A percentile compares a stretch with the other conserved stretches of the same genome.
phyloP scores from a whole-genome alignment of 2,329 filamentous ascomycete genomes.

The Aspergillus japonicus region DNA sequence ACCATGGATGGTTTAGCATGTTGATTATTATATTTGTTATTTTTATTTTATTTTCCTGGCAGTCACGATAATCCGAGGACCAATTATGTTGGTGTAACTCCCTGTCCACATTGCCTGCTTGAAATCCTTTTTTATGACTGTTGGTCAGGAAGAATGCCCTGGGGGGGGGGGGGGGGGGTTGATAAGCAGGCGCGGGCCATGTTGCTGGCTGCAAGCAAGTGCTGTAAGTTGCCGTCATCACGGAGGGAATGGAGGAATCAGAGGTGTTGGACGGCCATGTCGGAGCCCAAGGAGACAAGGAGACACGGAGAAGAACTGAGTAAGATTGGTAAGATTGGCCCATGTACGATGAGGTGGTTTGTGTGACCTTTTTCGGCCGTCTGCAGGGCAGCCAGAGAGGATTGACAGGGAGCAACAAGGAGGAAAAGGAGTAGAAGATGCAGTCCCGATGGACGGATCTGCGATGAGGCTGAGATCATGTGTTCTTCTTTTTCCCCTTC shows the following conservation, averaged over 20 bases:
- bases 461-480: conserved; percentile 28
- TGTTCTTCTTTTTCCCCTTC: conserved; percentile 9
- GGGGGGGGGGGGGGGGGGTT: no score
- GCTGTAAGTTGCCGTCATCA: conserved; percentile 3
- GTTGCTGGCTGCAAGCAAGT: neutral
- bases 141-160: neutral
- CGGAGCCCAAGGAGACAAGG: neutral
- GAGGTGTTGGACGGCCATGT: neutral
- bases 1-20: neutral
- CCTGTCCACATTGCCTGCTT: no score
- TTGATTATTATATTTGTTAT: neutral
- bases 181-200: neutral
- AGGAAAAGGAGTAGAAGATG: neutral
- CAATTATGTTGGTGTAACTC: neutral
- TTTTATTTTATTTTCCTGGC: neutral
- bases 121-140: no score
- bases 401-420: conserved; percentile 1
- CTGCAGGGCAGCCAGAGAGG: neutral
- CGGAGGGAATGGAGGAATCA: conserved; percentile 4
- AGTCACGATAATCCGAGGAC: neutral
- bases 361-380: conserved; percentile 1
- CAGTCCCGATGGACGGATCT: neutral
- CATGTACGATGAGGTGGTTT: conserved; percentile 6
- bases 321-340: no score
- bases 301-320: neutral